Base-by-base conservation (phyloP, 2,329 filamentous ascomycete species). In the Shiraia sp. region DNA sequence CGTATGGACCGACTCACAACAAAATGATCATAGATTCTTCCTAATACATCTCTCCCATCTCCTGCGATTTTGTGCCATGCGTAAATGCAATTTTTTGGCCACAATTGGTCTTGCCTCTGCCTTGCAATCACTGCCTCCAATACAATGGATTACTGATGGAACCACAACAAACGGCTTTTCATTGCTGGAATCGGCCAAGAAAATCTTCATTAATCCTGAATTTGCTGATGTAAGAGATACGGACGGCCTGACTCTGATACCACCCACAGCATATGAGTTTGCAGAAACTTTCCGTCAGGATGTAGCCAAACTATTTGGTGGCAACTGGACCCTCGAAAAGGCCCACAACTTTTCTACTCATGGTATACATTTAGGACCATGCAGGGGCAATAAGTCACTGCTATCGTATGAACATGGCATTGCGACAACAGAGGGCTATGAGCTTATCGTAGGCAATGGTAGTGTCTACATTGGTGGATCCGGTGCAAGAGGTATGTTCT, bases 351-450 rank as follows among this genome's bases (percentile, higher is more conserved):
- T 72, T 10, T 69, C 72, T 0, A 34, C 45, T 2, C 59, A 60
- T 2, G 76, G 77, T 0, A 74, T 80, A 9, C 61, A 75, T 9
- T 64, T 80, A 1, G 70, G 71, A 10, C 47, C 51, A 1, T 69
- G 68, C 34, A 50, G 53, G 32, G 55, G 49, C 2, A 43, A 57
- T 35, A 48, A 49, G 9, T 51, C 51, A 2, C 35, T 59, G 1
- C 57, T 78, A 14, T 69, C 65, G 0, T 79, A 80, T 29, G 73
- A 79, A 40, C 72, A 75, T 55, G 76, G 76, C 0, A 49, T 55
- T 0, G 29, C 54, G 1, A 79, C 73, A 0, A 72, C 78, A 34
- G 78, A 81, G 57, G 78, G 72, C 1, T 81, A 80, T 40, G 67
- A 71, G 28, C 49, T 81, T 1, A 62, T 69, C 10, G 55, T 79